Base-by-base conservation (phyloP, 2,329 filamentous ascomycete genomes). In the Coleophoma cylindrospora region DNA sequence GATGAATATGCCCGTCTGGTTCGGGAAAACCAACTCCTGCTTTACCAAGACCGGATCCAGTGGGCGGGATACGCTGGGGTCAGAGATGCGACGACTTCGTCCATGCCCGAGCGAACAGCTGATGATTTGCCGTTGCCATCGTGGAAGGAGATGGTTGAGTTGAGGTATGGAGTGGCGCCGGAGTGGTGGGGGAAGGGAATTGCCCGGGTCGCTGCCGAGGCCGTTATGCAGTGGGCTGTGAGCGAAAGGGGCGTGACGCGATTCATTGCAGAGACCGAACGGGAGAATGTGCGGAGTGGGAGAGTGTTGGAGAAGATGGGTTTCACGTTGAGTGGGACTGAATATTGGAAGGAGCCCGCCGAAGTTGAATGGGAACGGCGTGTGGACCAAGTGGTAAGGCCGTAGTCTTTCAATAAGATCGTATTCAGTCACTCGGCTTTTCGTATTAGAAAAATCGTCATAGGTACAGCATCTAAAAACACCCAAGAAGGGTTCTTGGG, bases 211-310 rank as follows among this genome's bases (percentile, higher is more conserved):
- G 61, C 61, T 1, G 50, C 59, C 0, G 50, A 56, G 17, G 56
- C 53, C 1, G 40, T 61, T 7, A 61, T 63, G 54, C 38, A 49
- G 13, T 64, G 61, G 61, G 50, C 56, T 3, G 43, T 54, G 12
- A 15, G 45, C 14, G 53, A 56, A 43, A 52, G n/a, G 49, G 32
- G 60, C 2, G 60, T 60, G 32, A 61, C 27, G 40, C 57, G 52
- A 36, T 54, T 46, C 17, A 49, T 54, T 46, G 61, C 62, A 1
- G 61, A 64, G 44, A 64, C 59, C 1, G 60, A 64, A 45, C 51
- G 49, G 40, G 50, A 48, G 9, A 64, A 64, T 50, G 40, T 14
- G 22, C 50, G 55, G 34, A 64, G 61, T 54, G 59, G 34, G 3
- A 56, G 47, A 32, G 34, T 58, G 9, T 49, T 64, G 50, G 43